Evolutionary conservation across 83 land plant species (phyloP), one percentile per base, ranked within the genome.

Genomic region (Picea engelmannii): DNA sequence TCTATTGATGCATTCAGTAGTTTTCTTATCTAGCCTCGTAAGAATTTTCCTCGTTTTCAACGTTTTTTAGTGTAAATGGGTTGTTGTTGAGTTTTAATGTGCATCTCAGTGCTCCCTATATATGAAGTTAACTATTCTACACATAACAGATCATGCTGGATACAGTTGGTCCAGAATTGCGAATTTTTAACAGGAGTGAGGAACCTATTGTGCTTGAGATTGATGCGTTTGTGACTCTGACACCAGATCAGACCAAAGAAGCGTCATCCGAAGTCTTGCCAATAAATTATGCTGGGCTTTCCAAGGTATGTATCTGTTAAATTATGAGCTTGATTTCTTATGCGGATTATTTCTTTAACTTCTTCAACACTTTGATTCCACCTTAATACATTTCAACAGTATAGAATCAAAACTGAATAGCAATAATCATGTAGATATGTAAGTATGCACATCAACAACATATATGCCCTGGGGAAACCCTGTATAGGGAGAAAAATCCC

Each of bases 141-240:
- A 24, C 25, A 0, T 17, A 21, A 76, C 92, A 91, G 93, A 90
- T 93, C 18, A 95, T 95, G 97, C 80, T 95, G 55, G 97, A 95
- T 78, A 95, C 92, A 12, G 80, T 89, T 47, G 97, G 97, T 16
- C 92, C 97, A 25, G 95, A 95, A 73, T 82, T 95, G 21, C 90
- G 85, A 59, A 87, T 95, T 64, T 1, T 70, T 52, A 95, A 95
- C 52, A 79, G 83, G 4, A 80, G 79, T 18, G 95, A 84, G 78
- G 82, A 82, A 13, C 81, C 90, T 1, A 92, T 94, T 82, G 85
- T 81, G 38, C 79, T 95, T 10, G 83, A 84, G 74, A 90, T 78
- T 80, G 95, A 89, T 55, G 78, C 86, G 24, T 69, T 59, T 59
- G 95, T 95, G 66, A 84, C 84, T 0, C 61, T 95, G 13, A 95